These are phyloP conservation scores for Ophiostoma pallidulum DNA, from an alignment of 2,329 filamentous ascomycete genomes.

Conservation along the genomic window DNA sequence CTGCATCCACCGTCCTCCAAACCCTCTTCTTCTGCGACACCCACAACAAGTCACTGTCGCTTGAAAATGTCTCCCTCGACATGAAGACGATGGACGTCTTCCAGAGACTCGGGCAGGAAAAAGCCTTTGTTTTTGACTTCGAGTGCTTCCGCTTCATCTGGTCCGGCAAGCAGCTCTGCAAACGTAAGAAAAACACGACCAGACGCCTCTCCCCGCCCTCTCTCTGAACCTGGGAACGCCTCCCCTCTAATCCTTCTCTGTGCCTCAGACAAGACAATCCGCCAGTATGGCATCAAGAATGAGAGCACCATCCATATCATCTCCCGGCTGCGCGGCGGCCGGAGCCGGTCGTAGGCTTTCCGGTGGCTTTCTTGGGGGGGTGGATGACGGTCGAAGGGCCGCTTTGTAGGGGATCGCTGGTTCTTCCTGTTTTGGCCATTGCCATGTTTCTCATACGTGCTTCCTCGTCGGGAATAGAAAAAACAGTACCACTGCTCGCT, in stretches of 20 bases:
- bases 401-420: too few relatives aligned
- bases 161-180: conserved; percentile 4
- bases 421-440: too few relatives aligned
- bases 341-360: too few relatives aligned
- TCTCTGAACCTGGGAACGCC: background rate
- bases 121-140: conserved; percentile 2
- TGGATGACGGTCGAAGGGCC: too few relatives aligned
- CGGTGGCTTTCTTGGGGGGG: too few relatives aligned
- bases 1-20: background rate
- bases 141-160: conserved; percentile 8
- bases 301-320: conserved; percentile 11
- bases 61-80: background rate
- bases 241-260: background rate
- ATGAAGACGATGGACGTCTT: background rate
- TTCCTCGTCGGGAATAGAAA: too few relatives aligned
- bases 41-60: background rate
- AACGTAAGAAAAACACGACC: too few relatives aligned
- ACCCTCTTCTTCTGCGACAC: conserved; percentile 7
- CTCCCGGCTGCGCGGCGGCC: background rate
- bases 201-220: too few relatives aligned
- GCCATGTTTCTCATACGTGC: too few relatives aligned
- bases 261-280: background rate
- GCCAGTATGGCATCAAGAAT: conserved; percentile 9
- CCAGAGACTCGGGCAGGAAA: background rate
- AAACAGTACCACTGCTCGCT: background rate